These are phyloP conservation scores for Pythium myriotylum DNA, from an alignment of 352 stramenopile species.

Conservation along the genomic window DNA sequence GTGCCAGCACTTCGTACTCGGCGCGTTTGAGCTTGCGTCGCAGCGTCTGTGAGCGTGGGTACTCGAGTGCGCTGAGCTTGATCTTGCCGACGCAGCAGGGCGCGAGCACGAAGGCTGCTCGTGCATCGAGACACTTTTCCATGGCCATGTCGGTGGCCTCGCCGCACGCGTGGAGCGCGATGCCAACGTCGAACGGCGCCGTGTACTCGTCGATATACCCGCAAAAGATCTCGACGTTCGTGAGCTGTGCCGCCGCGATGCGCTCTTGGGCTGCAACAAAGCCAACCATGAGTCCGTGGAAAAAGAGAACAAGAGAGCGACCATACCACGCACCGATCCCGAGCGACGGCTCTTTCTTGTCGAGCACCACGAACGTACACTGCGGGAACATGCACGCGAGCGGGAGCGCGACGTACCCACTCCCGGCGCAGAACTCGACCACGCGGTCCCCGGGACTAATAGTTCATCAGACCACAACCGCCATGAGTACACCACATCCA, in stretches of 20 bases:
- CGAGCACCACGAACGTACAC: conserved; percentile 76
- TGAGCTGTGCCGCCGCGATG: conserved; percentile 55
- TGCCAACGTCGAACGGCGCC: conserved; percentile 72
- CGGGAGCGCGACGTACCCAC: conserved; percentile 74
- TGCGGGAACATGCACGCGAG: conserved; percentile 73
- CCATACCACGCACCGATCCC: conserved; percentile 56
- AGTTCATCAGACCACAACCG: too few species aligned
- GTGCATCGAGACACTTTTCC: conserved; percentile 62
- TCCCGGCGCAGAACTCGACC: conserved; percentile 83
- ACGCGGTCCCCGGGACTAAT: conserved; percentile 68
- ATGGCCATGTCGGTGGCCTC: conserved; percentile 85
- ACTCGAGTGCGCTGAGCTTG: conserved; percentile 60
- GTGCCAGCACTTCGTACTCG: conserved; percentile 80
- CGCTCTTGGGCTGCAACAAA: conserved; percentile 52
- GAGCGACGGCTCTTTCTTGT: conserved; percentile 80
- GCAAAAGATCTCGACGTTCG: conserved; percentile 78
- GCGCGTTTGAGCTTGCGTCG: conserved; percentile 43
- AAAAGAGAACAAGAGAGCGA: neutral
- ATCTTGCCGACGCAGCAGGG: conserved; percentile 86
- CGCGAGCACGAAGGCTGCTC: conserved; percentile 72
- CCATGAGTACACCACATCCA: too few species aligned
- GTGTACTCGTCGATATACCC: conserved; percentile 74
- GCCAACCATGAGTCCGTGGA: neutral
- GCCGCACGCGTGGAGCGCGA: conserved; percentile 80
- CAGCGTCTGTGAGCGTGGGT: conserved; percentile 61